phyloP scores from a whole-genome alignment of 495 filamentous ascomycete genomes.

The Penicillium lividum region DNA sequence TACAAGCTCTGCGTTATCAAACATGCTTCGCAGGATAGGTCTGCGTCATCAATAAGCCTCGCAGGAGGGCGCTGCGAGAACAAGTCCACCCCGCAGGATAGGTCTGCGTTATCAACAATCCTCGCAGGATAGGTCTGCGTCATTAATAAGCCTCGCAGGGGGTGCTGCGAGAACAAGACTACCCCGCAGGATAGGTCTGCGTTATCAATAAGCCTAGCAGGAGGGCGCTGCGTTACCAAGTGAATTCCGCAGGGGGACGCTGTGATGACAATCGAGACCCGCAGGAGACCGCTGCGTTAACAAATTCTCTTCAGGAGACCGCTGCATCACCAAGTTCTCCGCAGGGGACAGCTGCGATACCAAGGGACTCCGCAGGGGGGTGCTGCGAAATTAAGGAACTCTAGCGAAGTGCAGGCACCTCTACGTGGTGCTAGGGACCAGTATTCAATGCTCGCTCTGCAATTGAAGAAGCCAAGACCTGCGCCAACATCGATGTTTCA shows the following conservation, averaged over 20 bases:
- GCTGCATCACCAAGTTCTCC: too few relatives aligned
- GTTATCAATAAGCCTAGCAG: too few relatives aligned
- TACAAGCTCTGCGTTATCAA: background rate
- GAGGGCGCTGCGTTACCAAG: too few relatives aligned
- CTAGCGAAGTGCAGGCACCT: background rate
- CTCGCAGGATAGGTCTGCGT: background rate
- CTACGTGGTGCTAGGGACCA: background rate
- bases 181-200: too few relatives aligned
- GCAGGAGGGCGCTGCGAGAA: background rate
- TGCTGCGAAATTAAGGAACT: background rate
- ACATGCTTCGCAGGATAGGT: background rate
- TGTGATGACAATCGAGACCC: too few relatives aligned
- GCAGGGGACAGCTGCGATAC: background rate
- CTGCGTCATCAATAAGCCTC: too few relatives aligned
- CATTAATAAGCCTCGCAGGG: background rate
- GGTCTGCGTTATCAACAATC: background rate
- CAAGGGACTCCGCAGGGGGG: background rate
- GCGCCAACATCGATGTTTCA: background rate
- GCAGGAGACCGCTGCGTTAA: too few relatives aligned
- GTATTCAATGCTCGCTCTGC: background rate
- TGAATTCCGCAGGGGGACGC: too few relatives aligned
- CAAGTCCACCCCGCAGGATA: background rate
- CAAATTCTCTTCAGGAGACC: too few relatives aligned
- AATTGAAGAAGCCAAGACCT: constrained; percentile 1
- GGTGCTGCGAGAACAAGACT: too few relatives aligned